Evolutionary conservation across 2,329 filamentous ascomycete genomes (phyloP).

Genomic region (Talaromyces funiculosus): DNA sequence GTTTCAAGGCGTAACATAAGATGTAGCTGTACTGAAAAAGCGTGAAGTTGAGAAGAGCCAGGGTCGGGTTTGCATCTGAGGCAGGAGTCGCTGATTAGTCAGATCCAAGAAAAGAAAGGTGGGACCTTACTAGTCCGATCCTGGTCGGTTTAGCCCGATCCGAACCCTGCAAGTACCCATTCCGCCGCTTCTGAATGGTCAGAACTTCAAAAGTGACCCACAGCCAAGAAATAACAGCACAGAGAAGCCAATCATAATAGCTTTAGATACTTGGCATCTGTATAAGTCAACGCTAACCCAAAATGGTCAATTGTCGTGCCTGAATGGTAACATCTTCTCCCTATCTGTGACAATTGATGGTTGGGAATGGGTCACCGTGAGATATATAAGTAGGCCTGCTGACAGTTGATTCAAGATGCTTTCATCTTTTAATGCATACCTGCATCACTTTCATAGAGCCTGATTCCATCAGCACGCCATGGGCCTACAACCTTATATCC

Average conservation of each 20-base stretch:
- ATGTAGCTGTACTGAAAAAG: neutral
- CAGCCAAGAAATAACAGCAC: neutral
- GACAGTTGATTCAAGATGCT: neutral
- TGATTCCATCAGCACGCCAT: neutral
- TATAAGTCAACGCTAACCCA: neutral
- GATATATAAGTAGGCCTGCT: neutral
- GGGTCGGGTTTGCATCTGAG: neutral
- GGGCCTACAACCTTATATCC: constrained; percentile 1
- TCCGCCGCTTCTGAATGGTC: neutral
- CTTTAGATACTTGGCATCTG: neutral
- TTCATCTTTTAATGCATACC: neutral
- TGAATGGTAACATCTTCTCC: no score
- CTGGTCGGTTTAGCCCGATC: neutral
- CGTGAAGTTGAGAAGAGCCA: neutral
- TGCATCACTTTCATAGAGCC: neutral
- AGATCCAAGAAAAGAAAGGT: neutral
- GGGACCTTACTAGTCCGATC: neutral
- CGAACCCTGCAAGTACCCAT: neutral
- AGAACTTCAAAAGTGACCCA: neutral
- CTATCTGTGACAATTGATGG: no score
- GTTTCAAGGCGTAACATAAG: neutral
- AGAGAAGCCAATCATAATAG: neutral
- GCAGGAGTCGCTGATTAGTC: neutral
- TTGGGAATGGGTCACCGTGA: no score
- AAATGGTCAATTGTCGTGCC: neutral